Evolutionary conservation across 371 early-diverging fungal genomes (phyloP), one percentile per base, ranked within the genome.

Genomic region (Chytridiales sp.): DNA sequence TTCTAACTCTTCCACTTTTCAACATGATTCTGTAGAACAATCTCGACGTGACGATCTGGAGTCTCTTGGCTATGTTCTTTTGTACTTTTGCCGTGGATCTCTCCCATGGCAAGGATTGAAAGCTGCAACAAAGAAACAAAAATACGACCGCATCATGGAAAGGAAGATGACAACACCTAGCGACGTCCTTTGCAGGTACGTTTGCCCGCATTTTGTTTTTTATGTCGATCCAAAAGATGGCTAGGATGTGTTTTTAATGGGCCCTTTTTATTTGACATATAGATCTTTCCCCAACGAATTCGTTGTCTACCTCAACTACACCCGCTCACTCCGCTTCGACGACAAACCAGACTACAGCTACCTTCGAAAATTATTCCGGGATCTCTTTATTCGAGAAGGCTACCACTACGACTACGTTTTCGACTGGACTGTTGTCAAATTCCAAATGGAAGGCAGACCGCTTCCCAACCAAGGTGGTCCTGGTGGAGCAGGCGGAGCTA

Each of bases 51-150:
- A 99, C 78, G 99, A 99, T 78, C 75, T 99, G 47, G 99, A 99
- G 74, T 94, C 97, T 41, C 77, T 99, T 38, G 98, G 98, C 4
- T 99, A 99, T 74, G 98, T 99, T 15, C 83, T 99, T 49, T 93
- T 99, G 90, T 99, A 99, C 82, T 98, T 99, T 66, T 87, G 90
- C 59, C 91, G 99, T 57, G 99, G 99, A 8, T 89, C 88, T 30
- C 82, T 99, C 47, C 99, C 99, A 50, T 99, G 99, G 99, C 99
- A 99, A 76, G 99, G 99, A 21, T 77, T 99, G 47, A 93, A 93
- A 75, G 99, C 97, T 13, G 93, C 89, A 3, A 97, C 94, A 44
- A 99, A 99, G 81, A 91, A 93, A 77, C 95, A 98, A 80, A 99
- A 99, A 83, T 99, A 98, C 78, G 97, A 98, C 70, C 89, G 93